Evolutionary conservation across 148 eudicot species (phyloP).

Genomic region (Polygonum aviculare): DNA sequence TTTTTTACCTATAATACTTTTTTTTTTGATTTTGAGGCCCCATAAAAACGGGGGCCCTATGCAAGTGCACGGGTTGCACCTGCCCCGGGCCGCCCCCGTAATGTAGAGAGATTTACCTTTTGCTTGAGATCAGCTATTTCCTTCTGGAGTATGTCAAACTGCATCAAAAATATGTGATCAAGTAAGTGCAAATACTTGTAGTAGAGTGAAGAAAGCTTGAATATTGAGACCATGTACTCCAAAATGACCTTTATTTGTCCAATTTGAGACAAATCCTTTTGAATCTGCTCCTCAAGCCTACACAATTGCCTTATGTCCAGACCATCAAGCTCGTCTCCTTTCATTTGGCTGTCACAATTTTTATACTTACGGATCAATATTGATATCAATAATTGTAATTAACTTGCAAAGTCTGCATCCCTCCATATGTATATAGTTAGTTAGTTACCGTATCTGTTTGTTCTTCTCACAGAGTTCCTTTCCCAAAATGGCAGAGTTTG

Average conservation of each 20-base stretch:
- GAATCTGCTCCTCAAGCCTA: not conserved
- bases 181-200: not conserved
- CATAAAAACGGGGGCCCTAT: too few relatives aligned
- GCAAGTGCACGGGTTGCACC: too few relatives aligned
- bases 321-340: conserved; percentile 3
- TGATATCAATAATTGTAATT: not conserved
- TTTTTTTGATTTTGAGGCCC: too few relatives aligned
- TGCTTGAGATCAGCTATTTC: not conserved
- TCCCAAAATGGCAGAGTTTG: not conserved
- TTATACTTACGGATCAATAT: not conserved
- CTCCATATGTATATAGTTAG: not conserved
- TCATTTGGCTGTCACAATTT: conserved; percentile 5
- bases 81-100: too few relatives aligned
- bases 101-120: not conserved
- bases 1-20: too few relatives aligned
- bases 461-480: conserved; percentile 1
- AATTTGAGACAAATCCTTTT: not conserved
- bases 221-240: too few relatives aligned
- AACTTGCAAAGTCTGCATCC: not conserved
- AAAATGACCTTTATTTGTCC: not conserved
- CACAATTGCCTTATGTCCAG: not conserved
- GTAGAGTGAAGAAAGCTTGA: not conserved
- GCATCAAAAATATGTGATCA: not conserved
- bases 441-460: conserved; percentile 4
- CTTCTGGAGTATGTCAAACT: not conserved